phyloP scores from a whole-genome alignment of 768 basidiomycete species.

The Coprinopsis sp. region DNA sequence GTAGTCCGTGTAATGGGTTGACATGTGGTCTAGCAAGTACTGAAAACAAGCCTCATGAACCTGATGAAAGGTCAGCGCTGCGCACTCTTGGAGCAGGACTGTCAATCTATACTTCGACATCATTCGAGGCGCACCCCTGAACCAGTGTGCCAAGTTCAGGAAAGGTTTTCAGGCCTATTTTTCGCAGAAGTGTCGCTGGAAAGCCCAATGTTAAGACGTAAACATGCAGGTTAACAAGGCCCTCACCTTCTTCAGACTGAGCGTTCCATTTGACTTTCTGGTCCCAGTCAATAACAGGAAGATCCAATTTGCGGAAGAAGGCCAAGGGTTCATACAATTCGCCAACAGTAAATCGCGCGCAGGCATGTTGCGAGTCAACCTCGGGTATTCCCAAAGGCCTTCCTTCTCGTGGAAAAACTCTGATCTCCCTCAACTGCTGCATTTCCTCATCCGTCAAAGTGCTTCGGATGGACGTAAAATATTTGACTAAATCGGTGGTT shows the following conservation, averaged over 20 bases:
- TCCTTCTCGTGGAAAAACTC: constrained; percentile 70
- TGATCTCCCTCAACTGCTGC: constrained; percentile 56
- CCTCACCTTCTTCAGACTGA: constrained; percentile 79
- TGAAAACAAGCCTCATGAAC: constrained; percentile 62
- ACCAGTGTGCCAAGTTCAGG: too few species aligned
- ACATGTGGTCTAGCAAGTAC: constrained; percentile 77
- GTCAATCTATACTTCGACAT: constrained; percentile 30
- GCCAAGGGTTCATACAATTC: constrained; percentile 85
- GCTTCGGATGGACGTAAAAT: constrained; percentile 78
- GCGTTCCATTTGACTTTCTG: constrained; percentile 70
- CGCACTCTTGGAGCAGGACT: not conserved
- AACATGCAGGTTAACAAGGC: constrained; percentile 7
- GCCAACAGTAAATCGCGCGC: constrained; percentile 52
- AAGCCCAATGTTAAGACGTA: not conserved
- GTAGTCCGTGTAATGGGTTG: constrained; percentile 55
- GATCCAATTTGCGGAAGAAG: constrained; percentile 60
- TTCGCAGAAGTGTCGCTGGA: constrained; percentile 75
- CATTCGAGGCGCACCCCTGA: constrained; percentile 63
- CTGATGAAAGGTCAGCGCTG: constrained; percentile 12
- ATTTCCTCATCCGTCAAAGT: constrained; percentile 42
- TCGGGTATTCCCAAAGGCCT: constrained; percentile 26
- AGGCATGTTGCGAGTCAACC: too few species aligned
- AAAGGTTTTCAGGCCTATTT: too few species aligned
- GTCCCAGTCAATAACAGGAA: constrained; percentile 90
- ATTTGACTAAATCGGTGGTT: constrained; percentile 76